These are phyloP conservation scores for Penicillium sp. DNA, from an alignment of 2,329 filamentous ascomycete genomes.

Conservation along the genomic window DNA sequence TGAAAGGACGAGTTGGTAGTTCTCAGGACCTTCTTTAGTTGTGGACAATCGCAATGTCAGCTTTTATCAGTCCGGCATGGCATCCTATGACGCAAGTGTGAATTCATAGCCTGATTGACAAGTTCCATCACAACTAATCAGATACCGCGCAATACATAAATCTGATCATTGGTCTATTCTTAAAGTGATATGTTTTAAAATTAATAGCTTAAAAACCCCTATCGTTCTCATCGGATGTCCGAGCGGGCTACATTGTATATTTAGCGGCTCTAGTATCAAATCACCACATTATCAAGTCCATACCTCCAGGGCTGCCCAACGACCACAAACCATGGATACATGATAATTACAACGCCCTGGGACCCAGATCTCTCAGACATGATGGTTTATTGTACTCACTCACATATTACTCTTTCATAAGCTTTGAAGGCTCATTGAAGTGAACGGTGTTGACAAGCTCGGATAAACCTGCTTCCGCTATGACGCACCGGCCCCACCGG, in stretches of 20 bases:
- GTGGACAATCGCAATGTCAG: background rate
- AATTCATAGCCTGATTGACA: background rate
- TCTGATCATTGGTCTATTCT: no score
- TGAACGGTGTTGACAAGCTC: background rate
- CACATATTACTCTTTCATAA: background rate
- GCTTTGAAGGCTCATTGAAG: background rate
- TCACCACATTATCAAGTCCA: no score
- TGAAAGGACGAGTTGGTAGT: slow-evolving; percentile 49
- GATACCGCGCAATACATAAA: no score
- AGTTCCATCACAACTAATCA: background rate
- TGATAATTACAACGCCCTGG: no score
- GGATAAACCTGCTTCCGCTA: slow-evolving; percentile 13
- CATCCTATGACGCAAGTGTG: background rate
- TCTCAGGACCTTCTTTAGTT: background rate
- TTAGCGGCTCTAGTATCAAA: no score
- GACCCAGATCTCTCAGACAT: background rate
- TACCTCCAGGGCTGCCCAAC: no score
- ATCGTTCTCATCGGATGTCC: no score
- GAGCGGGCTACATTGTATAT: no score
- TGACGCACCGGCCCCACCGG: slow-evolving; percentile 19
- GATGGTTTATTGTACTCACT: background rate
- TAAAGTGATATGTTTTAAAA: no score
- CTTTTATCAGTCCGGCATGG: background rate
- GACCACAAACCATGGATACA: no score
- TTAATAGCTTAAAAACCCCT: no score